Percentiles rank a stretch among this genome's conserved stretches.
phyloP scores from a whole-genome alignment of 768 basidiomycete genomes.

The Cytidiella melzeri region DNA sequence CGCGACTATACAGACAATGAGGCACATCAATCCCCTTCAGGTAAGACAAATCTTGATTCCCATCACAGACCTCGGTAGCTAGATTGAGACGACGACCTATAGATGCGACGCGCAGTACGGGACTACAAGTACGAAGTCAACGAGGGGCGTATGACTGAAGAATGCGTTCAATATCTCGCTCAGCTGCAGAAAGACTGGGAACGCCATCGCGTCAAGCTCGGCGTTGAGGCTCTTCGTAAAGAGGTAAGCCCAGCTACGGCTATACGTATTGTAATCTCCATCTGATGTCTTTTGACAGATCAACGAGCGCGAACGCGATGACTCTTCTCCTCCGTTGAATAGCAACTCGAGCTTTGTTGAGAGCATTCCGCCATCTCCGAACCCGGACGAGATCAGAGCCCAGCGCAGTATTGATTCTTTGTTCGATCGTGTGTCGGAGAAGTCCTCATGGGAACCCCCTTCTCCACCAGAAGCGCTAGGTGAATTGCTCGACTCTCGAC shows the following conservation, averaged over 20 bases:
- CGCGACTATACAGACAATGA: conserved; percentile 84
- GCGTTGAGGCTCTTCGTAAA: conserved; percentile 78
- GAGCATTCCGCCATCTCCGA: conserved; percentile 25
- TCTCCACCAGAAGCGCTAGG: conserved; percentile 78
- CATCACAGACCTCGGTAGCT: neutral
- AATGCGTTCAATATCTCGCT: conserved; percentile 89
- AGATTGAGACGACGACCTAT: neutral
- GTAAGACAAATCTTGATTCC: conserved; percentile 32
- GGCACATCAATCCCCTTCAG: conserved; percentile 87
- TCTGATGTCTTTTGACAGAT: conserved; percentile 37
- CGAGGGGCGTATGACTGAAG: conserved; percentile 89
- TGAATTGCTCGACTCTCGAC: conserved; percentile 86
- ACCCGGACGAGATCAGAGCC: conserved; percentile 26
- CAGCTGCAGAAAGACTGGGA: conserved; percentile 99
- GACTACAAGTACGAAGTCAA: conserved; percentile 94
- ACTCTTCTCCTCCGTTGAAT: conserved; percentile 43
- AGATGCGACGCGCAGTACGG: conserved; percentile 91
- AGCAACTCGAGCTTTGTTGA: conserved; percentile 24
- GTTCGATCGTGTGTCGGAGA: conserved; percentile 63
- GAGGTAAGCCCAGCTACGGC: conserved; percentile 61
- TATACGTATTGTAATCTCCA: neutral
- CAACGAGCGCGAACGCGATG: conserved; percentile 62
- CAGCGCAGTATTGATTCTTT: conserved; percentile 70
- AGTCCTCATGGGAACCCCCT: conserved; percentile 71
- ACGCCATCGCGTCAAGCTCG: conserved; percentile 77